Conservation (phyloP, 345 rosid genomes). For the Sisymbrium altissimum region DNA sequence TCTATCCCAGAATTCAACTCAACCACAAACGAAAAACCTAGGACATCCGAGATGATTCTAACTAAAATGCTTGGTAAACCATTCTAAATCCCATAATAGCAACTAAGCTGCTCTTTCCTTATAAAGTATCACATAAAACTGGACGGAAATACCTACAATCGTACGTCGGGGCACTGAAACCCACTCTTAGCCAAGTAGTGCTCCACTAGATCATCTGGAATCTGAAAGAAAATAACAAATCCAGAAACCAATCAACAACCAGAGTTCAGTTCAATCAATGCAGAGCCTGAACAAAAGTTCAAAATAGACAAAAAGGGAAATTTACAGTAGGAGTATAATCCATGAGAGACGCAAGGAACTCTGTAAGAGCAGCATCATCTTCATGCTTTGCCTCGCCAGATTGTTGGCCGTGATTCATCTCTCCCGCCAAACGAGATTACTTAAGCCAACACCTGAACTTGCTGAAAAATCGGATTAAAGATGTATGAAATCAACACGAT, state of each 20-base stretch:
- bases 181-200: slow-evolving; percentile 96
- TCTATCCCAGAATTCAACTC: neutral
- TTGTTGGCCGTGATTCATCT: slow-evolving; percentile 55
- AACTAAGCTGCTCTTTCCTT: neutral
- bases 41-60: neutral
- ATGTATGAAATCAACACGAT: neutral
- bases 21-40: neutral
- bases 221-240: slow-evolving; percentile 38
- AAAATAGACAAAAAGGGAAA: neutral
- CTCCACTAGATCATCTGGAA: slow-evolving; percentile 95
- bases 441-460: neutral
- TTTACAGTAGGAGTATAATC: slow-evolving; percentile 82
- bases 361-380: slow-evolving; percentile 74
- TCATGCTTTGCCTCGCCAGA: slow-evolving; percentile 66
- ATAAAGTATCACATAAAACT: neutral
- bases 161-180: slow-evolving; percentile 90
- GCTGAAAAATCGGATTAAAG: neutral
- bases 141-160: slow-evolving; percentile 69
- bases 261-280: neutral
- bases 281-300: neutral
- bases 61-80: neutral
- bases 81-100: neutral
- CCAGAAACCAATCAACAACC: neutral
- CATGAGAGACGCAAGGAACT: slow-evolving; percentile 81
- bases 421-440: slow-evolving; percentile 11